Evolutionary conservation across 768 basidiomycete genomes (phyloP).

Genomic region (Pleurotus ostreatus): DNA sequence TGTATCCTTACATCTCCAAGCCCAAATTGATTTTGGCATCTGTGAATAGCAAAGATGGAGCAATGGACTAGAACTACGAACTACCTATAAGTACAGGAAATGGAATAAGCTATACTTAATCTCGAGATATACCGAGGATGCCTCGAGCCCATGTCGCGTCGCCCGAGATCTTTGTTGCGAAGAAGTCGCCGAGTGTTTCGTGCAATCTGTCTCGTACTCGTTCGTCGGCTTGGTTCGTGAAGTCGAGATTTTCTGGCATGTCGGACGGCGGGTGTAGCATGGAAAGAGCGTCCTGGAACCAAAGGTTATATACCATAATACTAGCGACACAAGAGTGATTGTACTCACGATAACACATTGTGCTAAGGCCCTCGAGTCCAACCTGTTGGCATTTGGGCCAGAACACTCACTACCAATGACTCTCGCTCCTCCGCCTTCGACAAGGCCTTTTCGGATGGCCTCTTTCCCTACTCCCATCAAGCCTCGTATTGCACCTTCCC

Average conservation of each 20-base stretch:
- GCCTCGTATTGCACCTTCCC: slow-evolving; percentile 88
- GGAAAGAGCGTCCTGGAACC: slow-evolving; percentile 52
- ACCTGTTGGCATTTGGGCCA: slow-evolving; percentile 12
- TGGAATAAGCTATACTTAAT: background rate
- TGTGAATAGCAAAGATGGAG: background rate
- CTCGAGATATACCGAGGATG: slow-evolving; percentile 33
- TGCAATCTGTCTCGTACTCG: slow-evolving; percentile 41
- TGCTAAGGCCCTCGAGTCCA: slow-evolving; percentile 42
- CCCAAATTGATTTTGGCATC: slow-evolving; percentile 8
- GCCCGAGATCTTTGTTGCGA: slow-evolving; percentile 49
- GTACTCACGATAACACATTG: slow-evolving; percentile 57
- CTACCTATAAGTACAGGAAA: background rate
- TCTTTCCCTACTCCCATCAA: slow-evolving; percentile 83
- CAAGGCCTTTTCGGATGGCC: slow-evolving; percentile 75
- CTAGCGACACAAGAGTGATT: background rate
- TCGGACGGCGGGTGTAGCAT: slow-evolving; percentile 56
- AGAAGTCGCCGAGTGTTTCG: slow-evolving; percentile 57
- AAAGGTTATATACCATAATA: too few species aligned
- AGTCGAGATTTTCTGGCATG: slow-evolving; percentile 52
- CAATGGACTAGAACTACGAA: background rate
- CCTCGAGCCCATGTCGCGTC: slow-evolving; percentile 67
- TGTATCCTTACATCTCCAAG: slow-evolving; percentile 1
- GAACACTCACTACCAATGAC: slow-evolving; percentile 68
- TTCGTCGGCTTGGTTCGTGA: slow-evolving; percentile 42
- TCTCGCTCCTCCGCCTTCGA: slow-evolving; percentile 77